A percentile compares a stretch with the other conserved stretches of the same genome.
Evolutionary conservation across 225 moss, liverwort and hornwort genomes (phyloP).

Genomic region (Lunularia cruciata): DNA sequence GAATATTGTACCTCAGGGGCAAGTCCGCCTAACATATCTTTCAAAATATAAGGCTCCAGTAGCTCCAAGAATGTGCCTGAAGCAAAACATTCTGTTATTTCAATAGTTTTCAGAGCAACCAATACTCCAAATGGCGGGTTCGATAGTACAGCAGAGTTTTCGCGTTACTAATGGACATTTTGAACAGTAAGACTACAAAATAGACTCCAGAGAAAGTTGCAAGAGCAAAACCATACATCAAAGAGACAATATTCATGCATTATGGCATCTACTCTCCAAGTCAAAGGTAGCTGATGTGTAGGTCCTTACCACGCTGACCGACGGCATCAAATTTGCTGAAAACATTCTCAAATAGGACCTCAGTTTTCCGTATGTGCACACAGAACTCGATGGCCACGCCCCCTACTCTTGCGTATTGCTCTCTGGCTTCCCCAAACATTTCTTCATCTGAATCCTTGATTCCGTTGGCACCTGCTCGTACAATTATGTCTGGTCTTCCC

Average conservation of each 20-base stretch:
- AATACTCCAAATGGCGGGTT: too few species aligned
- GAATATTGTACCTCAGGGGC: slow-evolving; percentile 77
- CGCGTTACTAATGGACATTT: too few species aligned
- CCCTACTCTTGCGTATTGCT: slow-evolving; percentile 98
- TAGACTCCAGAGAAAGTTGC: too few species aligned
- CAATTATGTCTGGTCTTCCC: slow-evolving; percentile 16
- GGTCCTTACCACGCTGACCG: slow-evolving; percentile 76
- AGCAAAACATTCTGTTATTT: not conserved
- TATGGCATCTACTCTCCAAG: too few species aligned
- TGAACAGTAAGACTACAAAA: too few species aligned
- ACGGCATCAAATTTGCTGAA: slow-evolving; percentile 98
- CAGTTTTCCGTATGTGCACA: slow-evolving; percentile 94
- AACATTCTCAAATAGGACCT: slow-evolving; percentile 93
- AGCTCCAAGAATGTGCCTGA: slow-evolving; percentile 96
- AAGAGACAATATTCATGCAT: too few species aligned
- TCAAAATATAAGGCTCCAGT: slow-evolving; percentile 93
- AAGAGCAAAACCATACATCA: too few species aligned
- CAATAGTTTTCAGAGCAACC: too few species aligned
- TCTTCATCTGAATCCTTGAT: slow-evolving; percentile 53
- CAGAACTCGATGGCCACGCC: slow-evolving; percentile 99
- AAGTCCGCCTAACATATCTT: slow-evolving; percentile 91
- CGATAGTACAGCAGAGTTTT: too few species aligned
- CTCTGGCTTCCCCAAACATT: slow-evolving; percentile 66
- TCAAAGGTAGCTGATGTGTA: not conserved
- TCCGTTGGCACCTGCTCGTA: slow-evolving; percentile 37